Evolutionary conservation across 1,139 yeast genomes (phyloP), one percentile per base, ranked within the genome.

Genomic region (Lodderomyces oxycetoniae): DNA sequence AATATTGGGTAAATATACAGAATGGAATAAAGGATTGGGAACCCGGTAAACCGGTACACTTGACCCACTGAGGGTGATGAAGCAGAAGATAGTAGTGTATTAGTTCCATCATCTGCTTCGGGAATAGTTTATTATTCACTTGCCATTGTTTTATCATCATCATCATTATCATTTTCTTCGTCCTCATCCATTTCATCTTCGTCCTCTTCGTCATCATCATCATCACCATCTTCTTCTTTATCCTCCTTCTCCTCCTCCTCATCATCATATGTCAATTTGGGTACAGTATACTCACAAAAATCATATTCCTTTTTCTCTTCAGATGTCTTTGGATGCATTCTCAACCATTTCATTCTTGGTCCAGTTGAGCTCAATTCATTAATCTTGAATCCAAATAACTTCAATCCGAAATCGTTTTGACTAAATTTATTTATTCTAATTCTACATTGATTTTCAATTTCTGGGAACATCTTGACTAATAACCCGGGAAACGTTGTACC

Each of bases 401-500:
- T 84, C 51, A 88, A 70, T 26, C 85, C 84, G 53, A 77, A 85
- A 38, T 65, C 70, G 34, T 59, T 59, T 38, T 66, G 67, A 53
- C 69, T 71, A 45, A 74, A 74, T 53, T 74, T 74, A 51, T 70
- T 71, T 57, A 62, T 68, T 42, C 71, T 53, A 52, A 63, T 68
- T 39, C 66, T 50, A 46, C 74, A 68, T 47, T 68, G 74, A 43
- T 68, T 66, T 43, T 67, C 73, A 36, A 89, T 76, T 45, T 87
- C 96, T 5, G 94, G 89, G 61, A 81, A 88, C 72, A 87, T 84
- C 54, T 87, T 85, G 38, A 91, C 77, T 49, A 91, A 83, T 44
- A 91, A 71, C 2, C 96, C 97, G 0, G 96, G 94, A 61, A 91
- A 91, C 20, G 95, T 81, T 1, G 97, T 87, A 5, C 98, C 98